Conservation (phyloP, 306 rosid genomes). For the Vachellia pachyceras region DNA sequence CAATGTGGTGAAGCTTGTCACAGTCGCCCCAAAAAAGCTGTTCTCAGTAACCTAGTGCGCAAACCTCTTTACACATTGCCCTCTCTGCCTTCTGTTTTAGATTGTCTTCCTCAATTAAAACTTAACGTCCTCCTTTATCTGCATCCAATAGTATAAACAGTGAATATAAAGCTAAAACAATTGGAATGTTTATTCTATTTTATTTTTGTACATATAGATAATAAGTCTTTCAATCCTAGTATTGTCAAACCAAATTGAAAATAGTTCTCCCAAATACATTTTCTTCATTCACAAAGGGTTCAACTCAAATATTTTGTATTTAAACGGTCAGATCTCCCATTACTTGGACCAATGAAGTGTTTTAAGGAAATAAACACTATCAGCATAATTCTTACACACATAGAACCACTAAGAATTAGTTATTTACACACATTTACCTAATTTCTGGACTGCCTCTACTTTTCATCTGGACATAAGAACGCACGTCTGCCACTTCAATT, state of each 20-base stretch:
- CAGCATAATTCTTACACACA: too few species aligned
- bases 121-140: background rate
- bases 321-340: too few species aligned
- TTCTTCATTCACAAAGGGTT: too few species aligned
- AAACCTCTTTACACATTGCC: background rate
- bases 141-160: background rate
- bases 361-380: too few species aligned
- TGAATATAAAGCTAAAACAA: background rate
- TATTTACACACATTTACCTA: too few species aligned
- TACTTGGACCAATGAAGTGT: too few species aligned
- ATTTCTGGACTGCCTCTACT: too few species aligned
- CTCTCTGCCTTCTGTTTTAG: background rate
- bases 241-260: background rate
- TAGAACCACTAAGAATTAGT: too few species aligned
- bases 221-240: background rate
- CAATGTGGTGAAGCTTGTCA: constrained; percentile 28
- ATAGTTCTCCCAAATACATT: too few species aligned
- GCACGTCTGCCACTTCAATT: too few species aligned
- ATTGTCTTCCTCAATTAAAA: background rate
- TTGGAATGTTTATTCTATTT: background rate
- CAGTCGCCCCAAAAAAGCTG: constrained; percentile 5
- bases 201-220: background rate
- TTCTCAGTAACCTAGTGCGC: background rate
- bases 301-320: too few species aligned
- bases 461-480: too few species aligned